These are phyloP conservation scores for Melampsora larici-populina DNA, from an alignment of 1,284 basidiomycete species.

Conservation along the genomic window DNA sequence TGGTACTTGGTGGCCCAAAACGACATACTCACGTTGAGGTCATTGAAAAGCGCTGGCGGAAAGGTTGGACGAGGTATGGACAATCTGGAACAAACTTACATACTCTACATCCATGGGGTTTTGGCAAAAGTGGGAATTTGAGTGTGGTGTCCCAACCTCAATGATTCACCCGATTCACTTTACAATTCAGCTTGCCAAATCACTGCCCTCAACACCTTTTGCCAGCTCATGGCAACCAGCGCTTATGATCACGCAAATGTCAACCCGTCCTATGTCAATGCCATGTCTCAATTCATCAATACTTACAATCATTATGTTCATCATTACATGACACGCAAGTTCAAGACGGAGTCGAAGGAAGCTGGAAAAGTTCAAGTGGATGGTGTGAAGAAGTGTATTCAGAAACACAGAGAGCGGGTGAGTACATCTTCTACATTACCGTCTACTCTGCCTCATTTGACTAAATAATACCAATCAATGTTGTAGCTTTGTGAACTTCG, in stretches of 20 bases:
- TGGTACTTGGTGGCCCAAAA: background rate
- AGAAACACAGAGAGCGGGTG: slow-evolving; percentile 16
- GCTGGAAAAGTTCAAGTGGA: background rate
- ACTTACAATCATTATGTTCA: slow-evolving; percentile 40
- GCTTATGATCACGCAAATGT: slow-evolving; percentile 6
- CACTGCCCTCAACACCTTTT: background rate
- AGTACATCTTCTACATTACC: no score
- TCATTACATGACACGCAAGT: background rate
- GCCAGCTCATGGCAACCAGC: background rate
- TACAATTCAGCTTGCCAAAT: no score
- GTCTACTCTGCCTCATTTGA: no score
- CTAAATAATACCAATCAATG: background rate
- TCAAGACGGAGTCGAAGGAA: background rate
- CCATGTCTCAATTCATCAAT: background rate
- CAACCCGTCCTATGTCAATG: background rate
- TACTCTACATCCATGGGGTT: background rate
- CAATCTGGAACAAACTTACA: background rate
- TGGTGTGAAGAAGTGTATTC: background rate
- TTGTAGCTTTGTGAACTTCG: slow-evolving; percentile 7
- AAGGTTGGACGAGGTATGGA: background rate
- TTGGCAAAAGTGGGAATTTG: no score
- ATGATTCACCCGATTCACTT: no score
- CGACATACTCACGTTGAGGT: background rate
- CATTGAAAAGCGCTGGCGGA: background rate
- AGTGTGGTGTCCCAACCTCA: no score